Conservation (phyloP, 2,329 filamentous ascomycete genomes). For the Microcera coccophila region DNA sequence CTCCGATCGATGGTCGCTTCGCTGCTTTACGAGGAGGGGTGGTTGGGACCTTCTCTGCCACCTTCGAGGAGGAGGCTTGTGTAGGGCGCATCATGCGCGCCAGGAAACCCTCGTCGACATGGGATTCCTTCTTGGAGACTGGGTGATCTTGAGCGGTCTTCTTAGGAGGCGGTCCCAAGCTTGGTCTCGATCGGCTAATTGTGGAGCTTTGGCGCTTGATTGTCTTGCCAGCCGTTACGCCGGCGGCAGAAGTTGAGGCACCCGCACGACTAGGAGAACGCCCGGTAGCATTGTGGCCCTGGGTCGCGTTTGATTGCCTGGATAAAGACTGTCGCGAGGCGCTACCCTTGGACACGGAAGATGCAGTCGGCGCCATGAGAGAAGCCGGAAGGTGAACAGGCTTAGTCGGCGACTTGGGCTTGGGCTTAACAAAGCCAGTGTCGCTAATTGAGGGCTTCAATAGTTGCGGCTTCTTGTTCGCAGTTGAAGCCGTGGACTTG, state of each 20-base stretch:
- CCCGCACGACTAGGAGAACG: constrained; percentile 48
- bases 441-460: constrained; percentile 39
- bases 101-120: constrained; percentile 66
- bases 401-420: constrained; percentile 64
- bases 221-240: constrained; percentile 23
- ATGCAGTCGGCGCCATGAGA: constrained; percentile 65
- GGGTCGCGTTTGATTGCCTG: constrained; percentile 33
- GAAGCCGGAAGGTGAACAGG: constrained; percentile 64
- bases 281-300: constrained; percentile 30
- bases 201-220: constrained; percentile 46
- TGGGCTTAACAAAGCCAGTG: constrained; percentile 53
- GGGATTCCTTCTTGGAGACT: constrained; percentile 48
- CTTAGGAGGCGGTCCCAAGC: constrained; percentile 57
- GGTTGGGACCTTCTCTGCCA: constrained; percentile 55
- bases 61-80: constrained; percentile 63
- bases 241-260: constrained; percentile 29
- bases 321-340: constrained; percentile 22
- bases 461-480: constrained; percentile 42
- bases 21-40: constrained; percentile 46
- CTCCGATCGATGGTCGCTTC: constrained; percentile 20
- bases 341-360: constrained; percentile 60
- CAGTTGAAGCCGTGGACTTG: constrained; percentile 31
- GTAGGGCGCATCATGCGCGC: constrained; percentile 82
- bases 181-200: constrained; percentile 45
- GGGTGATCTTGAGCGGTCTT: constrained; percentile 31